Evolutionary conservation across 1,284 basidiomycete species (phyloP), one percentile per base, ranked within the genome.

Genomic region (Pseudozyma sp.): DNA sequence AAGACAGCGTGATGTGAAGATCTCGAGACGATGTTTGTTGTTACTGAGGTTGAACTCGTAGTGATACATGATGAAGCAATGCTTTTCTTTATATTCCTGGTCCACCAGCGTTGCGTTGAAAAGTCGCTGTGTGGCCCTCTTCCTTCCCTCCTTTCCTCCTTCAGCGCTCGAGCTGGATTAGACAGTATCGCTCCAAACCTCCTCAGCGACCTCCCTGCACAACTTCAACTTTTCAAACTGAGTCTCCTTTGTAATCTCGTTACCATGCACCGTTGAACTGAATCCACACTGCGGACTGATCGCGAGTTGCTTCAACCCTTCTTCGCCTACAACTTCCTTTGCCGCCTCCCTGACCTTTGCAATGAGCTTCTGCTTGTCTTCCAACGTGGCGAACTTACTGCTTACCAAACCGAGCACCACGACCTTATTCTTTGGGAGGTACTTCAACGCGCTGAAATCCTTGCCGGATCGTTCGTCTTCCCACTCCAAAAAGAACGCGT

Each of bases 261-360:
- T 79, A 9, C 69, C 78, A 49, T 77, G 77, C 16, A 75, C 89
- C 40, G 90, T 89, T 1, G 89, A 90, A 19, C 90, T 90, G 78
- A 92, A 92, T 3, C 91, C 92, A 72, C 92, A 92, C 83, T 92
- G 92, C 1, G 91, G 89, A 61, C 90, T 90, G 79, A 92, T 89
- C 60, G 88, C 89, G 25, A 92, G 86, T 77, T 90, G 88, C 72
- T 87, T 86, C 34, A 88, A 87, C 16, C 89, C 90, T 44, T 87
- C 82, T 18, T 88, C 88, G 3, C 49, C 49, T 8, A 19, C 12
- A 54, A 92, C 86, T 43, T 87, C 86, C 47, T 88, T 86, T 8
- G 90, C 92, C 2, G 92, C 92, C 49, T 90, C 87, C 55, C 89
- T 81, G 25, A 94, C 88, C 44, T 91, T 89, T 53, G 85, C 82